Percentiles rank a stretch among this genome's conserved stretches.
phyloP scores from a whole-genome alignment of 31 red algal genomes.

The Asparagopsis taxiformis region DNA sequence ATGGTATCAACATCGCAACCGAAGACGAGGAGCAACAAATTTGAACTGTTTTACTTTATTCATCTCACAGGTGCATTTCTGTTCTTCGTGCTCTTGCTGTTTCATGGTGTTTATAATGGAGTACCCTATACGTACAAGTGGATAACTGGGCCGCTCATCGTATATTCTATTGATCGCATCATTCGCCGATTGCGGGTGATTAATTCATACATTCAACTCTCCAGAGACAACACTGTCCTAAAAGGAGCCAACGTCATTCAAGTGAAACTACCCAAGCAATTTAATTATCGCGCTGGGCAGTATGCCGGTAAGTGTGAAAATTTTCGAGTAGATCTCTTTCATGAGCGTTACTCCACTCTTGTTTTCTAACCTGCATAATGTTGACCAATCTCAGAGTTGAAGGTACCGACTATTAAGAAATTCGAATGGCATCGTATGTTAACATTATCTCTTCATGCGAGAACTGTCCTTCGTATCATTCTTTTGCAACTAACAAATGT shows the following conservation, averaged over 20 bases:
- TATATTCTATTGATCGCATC: constrained; percentile 57
- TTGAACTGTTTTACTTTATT: constrained; percentile 35
- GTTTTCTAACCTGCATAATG: too few relatives aligned
- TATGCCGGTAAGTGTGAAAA: constrained; percentile 77
- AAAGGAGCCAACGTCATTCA: constrained; percentile 47
- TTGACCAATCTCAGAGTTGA: too few relatives aligned
- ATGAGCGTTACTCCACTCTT: too few relatives aligned
- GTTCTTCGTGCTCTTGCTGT: constrained; percentile 59
- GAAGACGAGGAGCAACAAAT: constrained; percentile 32
- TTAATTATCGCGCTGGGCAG: constrained; percentile 79
- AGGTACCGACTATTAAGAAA: too few relatives aligned
- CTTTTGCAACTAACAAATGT: too few relatives aligned
- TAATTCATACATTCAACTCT: constrained; percentile 15
- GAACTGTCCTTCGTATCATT: too few relatives aligned
- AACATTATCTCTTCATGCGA: too few relatives aligned
- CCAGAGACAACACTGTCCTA: constrained; percentile 33
- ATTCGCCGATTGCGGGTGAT: constrained; percentile 25
- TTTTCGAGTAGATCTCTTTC: constrained; percentile 54
- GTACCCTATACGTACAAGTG: constrained; percentile 77
- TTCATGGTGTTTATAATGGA: constrained; percentile 55
- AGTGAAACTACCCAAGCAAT: constrained; percentile 46
- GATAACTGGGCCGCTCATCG: constrained; percentile 42
- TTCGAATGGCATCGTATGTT: constrained; percentile 90
- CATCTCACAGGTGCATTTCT: constrained; percentile 58
- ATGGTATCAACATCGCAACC: constrained; percentile 26